These are phyloP conservation scores for Chamaecrista fasciculata DNA, from an alignment of 306 rosid species.

Conservation along the genomic window DNA sequence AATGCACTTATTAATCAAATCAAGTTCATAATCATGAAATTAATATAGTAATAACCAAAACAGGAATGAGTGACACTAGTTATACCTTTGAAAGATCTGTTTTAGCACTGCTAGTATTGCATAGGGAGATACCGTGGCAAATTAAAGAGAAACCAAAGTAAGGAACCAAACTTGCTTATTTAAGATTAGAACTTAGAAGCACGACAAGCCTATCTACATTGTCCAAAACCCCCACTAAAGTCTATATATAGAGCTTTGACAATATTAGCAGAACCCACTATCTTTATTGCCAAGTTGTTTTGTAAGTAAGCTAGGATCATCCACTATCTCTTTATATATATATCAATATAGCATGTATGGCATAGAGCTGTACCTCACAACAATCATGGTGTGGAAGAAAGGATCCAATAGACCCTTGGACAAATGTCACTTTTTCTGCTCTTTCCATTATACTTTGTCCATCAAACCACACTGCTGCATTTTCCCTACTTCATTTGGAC, in stretches of 20 bases:
- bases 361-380: slow-evolving; percentile 3
- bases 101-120: background rate
- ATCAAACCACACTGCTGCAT: background rate
- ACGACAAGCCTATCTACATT: background rate
- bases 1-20: no score
- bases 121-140: background rate
- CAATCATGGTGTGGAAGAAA: background rate
- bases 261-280: background rate
- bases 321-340: background rate
- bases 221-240: background rate
- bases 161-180: background rate
- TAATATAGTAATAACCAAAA: no score
- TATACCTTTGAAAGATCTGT: no score
- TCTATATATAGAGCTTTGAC: background rate
- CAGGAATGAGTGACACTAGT: no score
- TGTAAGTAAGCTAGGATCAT: background rate
- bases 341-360: background rate
- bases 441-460: background rate
- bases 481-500: no score
- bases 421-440: background rate
- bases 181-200: background rate
- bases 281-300: background rate
- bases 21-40: no score
- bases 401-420: background rate
- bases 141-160: background rate